Percentiles rank a stretch among this genome's conserved stretches.
Conservation (phyloP, 768 basidiomycete species). For the Lactarius trivialis region DNA sequence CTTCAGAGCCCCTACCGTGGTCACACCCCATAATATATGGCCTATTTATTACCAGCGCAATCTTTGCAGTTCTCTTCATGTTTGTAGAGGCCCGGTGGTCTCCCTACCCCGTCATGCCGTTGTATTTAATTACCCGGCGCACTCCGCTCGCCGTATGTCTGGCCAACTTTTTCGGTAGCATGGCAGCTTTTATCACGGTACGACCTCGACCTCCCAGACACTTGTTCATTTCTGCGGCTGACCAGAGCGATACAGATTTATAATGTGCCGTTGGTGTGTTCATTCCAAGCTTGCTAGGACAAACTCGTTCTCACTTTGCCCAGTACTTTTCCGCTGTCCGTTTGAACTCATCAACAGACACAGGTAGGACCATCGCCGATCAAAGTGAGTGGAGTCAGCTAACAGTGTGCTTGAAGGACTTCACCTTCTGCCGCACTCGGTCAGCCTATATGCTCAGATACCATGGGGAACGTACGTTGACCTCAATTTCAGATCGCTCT, state of each 20-base stretch:
- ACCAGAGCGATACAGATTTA: constrained; percentile 50
- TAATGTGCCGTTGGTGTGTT: constrained; percentile 70
- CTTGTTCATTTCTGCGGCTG: constrained; percentile 21
- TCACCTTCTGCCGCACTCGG: constrained; percentile 87
- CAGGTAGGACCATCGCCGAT: constrained; percentile 43
- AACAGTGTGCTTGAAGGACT: constrained; percentile 42
- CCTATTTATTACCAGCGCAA: constrained; percentile 50
- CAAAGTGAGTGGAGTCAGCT: neutral
- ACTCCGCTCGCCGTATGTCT: constrained; percentile 79
- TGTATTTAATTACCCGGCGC: constrained; percentile 66
- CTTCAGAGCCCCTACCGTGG: constrained; percentile 74
- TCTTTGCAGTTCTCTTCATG: constrained; percentile 57
- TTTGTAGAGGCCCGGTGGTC: constrained; percentile 74
- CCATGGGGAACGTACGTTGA: constrained; percentile 21
- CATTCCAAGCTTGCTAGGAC: constrained; percentile 12
- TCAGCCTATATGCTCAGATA: constrained; percentile 34
- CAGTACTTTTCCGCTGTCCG: constrained; percentile 83
- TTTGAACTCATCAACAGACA: constrained; percentile 55
- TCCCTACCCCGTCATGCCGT: constrained; percentile 85
- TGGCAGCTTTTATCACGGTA: constrained; percentile 77
- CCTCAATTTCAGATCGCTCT: constrained; percentile 54
- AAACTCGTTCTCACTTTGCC: constrained; percentile 14
- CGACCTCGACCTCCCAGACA: constrained; percentile 28
- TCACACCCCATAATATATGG: constrained; percentile 64
- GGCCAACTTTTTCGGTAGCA: constrained; percentile 69